Conservation (phyloP, 768 basidiomycete species). For the Termitomyces heimii region DNA sequence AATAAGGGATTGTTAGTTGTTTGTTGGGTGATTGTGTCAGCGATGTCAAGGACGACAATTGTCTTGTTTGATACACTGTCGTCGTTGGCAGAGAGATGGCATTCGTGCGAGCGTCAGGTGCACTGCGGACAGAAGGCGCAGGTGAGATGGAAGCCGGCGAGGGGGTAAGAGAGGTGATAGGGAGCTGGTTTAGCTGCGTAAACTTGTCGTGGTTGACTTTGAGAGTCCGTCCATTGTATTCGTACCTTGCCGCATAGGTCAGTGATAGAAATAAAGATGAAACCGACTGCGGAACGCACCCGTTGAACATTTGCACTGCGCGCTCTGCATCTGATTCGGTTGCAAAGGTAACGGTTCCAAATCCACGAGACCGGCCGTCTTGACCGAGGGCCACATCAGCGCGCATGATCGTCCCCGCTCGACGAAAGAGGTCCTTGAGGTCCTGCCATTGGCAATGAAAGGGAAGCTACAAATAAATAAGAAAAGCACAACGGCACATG, state of each 20-base stretch:
- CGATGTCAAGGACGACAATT: neutral
- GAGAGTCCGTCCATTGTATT: constrained; percentile 80
- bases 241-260: constrained; percentile 47
- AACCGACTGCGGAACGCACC: constrained; percentile 37
- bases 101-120: neutral
- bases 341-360: constrained; percentile 87
- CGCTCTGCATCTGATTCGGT: constrained; percentile 79
- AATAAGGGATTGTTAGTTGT: neutral
- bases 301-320: constrained; percentile 37
- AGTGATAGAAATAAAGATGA: neutral
- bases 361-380: constrained; percentile 87
- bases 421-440: constrained; percentile 91
- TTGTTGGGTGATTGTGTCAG: neutral
- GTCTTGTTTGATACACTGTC: neutral
- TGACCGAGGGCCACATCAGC: constrained; percentile 87
- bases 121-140: neutral
- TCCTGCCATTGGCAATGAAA: constrained; percentile 99
- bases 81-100: neutral
- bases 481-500: neutral
- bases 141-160: neutral
- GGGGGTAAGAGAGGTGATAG: neutral
- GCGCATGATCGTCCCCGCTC: constrained; percentile 83
- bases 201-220: constrained; percentile 94
- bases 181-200: constrained; percentile 25
- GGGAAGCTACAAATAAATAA: constrained; percentile 54